These are phyloP conservation scores for Paragyromitra xinjiangensis DNA, from an alignment of 495 filamentous ascomycete genomes.

Conservation along the genomic window DNA sequence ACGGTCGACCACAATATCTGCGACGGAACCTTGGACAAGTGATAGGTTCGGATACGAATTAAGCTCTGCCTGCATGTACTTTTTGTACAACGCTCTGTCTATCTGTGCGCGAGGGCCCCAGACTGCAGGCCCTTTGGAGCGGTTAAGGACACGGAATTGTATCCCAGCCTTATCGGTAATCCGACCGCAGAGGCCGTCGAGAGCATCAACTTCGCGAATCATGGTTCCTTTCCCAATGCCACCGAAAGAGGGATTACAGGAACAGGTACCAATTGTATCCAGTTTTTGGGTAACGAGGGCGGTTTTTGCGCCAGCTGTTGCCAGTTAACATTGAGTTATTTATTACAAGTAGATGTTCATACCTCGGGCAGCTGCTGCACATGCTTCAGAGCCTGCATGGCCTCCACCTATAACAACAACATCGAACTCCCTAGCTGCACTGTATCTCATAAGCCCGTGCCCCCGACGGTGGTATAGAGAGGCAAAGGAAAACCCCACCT, in stretches of 20 bases:
- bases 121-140: constrained; percentile 90
- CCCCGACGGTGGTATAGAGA: not conserved
- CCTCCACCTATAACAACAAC: constrained; percentile 95
- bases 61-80: constrained; percentile 90
- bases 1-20: constrained; percentile 79
- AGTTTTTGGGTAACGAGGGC: constrained; percentile 86
- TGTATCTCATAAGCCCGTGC: constrained; percentile 25
- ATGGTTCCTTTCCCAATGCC: constrained; percentile 99
- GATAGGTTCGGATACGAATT: constrained; percentile 75
- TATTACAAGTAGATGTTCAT: not conserved
- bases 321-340: not conserved
- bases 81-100: constrained; percentile 87
- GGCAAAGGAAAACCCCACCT: constrained; percentile 14
- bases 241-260: constrained; percentile 96
- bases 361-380: constrained; percentile 83
- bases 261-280: constrained; percentile 92
- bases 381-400: constrained; percentile 94
- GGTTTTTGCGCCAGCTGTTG: constrained; percentile 78
- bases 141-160: constrained; percentile 88
- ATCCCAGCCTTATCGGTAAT: constrained; percentile 94
- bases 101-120: constrained; percentile 98
- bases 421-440: constrained; percentile 74
- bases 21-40: constrained; percentile 85
- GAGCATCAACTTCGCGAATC: constrained; percentile 91
- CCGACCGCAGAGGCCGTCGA: constrained; percentile 88